Evolutionary conservation across 305 asterid species (phyloP).

Genomic region (Solanum aculeatissimum): DNA sequence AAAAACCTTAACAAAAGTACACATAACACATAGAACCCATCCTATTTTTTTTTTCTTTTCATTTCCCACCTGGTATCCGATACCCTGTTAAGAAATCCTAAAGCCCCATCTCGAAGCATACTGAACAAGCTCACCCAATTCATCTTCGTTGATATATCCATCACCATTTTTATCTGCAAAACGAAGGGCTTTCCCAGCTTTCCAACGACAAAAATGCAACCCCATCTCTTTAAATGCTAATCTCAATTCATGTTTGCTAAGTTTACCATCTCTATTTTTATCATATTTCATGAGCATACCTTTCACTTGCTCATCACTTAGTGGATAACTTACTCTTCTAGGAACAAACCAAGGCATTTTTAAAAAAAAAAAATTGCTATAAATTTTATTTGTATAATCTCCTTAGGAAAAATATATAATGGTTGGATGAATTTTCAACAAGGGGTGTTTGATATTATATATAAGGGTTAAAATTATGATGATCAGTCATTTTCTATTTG

Average conservation of each 20-base stretch:
- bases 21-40: neutral
- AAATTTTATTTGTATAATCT: neutral
- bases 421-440: neutral
- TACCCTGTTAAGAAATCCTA: neutral
- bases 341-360: neutral
- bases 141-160: conserved; percentile 1
- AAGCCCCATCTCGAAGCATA: neutral
- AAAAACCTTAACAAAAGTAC: neutral
- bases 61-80: neutral
- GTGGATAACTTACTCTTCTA: neutral
- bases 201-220: neutral
- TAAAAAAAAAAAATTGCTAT: neutral
- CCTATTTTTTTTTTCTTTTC: neutral
- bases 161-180: neutral
- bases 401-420: neutral
- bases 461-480: neutral
- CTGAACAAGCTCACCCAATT: neutral
- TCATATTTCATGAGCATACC: neutral
- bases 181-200: neutral
- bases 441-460: neutral
- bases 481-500: neutral
- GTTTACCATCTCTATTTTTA: neutral
- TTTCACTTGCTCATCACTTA: neutral
- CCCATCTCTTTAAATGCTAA: neutral
- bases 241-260: neutral